Base-by-base conservation (phyloP, 2,329 filamentous ascomycete genomes). In the Diaporthe sp. region DNA sequence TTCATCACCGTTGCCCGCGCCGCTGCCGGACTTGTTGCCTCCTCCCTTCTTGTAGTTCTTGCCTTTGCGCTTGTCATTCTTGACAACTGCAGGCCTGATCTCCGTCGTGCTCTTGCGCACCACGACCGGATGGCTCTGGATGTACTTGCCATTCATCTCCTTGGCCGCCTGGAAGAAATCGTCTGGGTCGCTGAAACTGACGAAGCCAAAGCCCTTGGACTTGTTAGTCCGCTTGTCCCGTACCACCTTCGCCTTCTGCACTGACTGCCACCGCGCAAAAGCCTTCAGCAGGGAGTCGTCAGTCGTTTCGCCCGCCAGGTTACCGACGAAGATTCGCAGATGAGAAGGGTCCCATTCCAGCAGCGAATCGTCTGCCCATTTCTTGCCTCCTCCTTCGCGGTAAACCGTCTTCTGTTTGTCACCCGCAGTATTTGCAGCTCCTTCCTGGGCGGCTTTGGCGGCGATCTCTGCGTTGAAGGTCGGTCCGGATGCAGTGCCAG, bases 141-240 rank as follows among this genome's bases (percentile, higher is more conserved):
- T 98, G 85, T 99, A 99, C 86, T 99, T 98, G 80, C 96, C 96
- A 81, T 98, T 94, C 97, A 98, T 98, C 86, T 98, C 96, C 86
- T 97, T 95, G 80, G 95, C 96, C 2, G 97, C 96, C 81, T 95
- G 92, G 88, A 99, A 98, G 83, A 97, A 98, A 81, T 98, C 96
- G 83, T 99, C 97, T 42, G 95, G 94, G 82, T 98, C 94, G 80
- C 93, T 94, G 86, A 99, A 98, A 84, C 95, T 97, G 74, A 99
- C 96, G 82, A 99, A 99, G 3, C 97, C 97, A 82, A 95, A 99
- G 0, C 96, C 97, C 83, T 97, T 98, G 81, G 94, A 97, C 86
- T 99, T 99, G 74, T 94, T 97, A 0, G 96, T 98, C 76, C 95
- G 92, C 88, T 98, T 98, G 86, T 99, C 97, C 70, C 97, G 92